Evolutionary conservation across 1,139 yeast species (phyloP), one percentile per base, ranked within the genome.

Genomic region (Scheffersomyces quercinus): DNA sequence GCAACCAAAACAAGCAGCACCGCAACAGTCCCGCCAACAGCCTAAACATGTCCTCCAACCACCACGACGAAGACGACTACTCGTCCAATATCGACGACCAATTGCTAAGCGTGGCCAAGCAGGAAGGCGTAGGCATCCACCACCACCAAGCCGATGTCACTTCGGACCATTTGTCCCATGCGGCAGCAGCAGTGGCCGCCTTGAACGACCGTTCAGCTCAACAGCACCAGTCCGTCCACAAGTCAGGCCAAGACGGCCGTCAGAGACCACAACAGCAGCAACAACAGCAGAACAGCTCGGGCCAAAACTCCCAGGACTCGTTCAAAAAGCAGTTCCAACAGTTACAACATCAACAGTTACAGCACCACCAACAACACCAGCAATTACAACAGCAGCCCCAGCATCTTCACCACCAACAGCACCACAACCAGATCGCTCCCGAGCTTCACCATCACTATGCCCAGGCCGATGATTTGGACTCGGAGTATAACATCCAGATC

Each of bases 31-130:
- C 50, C 48, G 44, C 33, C 16, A 26, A 26, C 30, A 11, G 8
- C 26, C 26, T 1, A 20, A 20, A 16, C 46, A 60, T 61, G 65
- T 58, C 68, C 35, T 50, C 55, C 39, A 51, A 48, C 44, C 26
- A 20, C 26, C 26, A 20, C 26, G 56, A 58, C 29, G 65, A 64
- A 37, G 73, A 68, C 48, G 75, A 69, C 49, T 73, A 71, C 53
- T 58, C 76, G 41, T 65, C 65, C 50, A 73, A 72, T 54, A 74
- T 74, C 46, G 79, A 74, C 51, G 78, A 74, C 54, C 79, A 74
- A 55, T 62, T 74, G 45, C 63, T 73, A 38, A 61, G 65, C 37
- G 75, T 66, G 15, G 72, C 65, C 37, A 68, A 68, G 47, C 70
- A 63, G 49, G 74, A 68, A 48, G 65, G 64, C 43, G 62, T 64